Conservation (phyloP, 73 alveolate species). For the Uronychia binucleata region DNA sequence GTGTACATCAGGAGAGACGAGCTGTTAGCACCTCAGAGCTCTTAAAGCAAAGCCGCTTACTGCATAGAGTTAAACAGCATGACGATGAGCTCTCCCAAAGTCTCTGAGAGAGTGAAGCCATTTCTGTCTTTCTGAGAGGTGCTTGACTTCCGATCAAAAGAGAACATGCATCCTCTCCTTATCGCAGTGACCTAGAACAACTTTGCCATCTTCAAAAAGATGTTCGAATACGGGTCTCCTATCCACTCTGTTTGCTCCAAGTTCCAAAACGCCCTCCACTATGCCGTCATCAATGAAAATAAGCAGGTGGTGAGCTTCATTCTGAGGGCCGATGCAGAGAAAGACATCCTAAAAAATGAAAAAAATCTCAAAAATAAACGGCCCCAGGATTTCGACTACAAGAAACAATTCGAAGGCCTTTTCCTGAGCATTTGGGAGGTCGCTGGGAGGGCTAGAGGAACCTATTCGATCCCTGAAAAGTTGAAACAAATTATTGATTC, state of each 20-base stretch:
- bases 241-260: slow-evolving; percentile 2
- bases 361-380: slow-evolving; percentile 20
- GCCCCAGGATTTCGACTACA: slow-evolving; percentile 14
- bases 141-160: slow-evolving; percentile 23
- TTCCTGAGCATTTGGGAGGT: slow-evolving; percentile 32
- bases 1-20: slow-evolving; percentile 9
- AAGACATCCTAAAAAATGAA: slow-evolving; percentile 29
- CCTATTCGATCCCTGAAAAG: slow-evolving; percentile 7
- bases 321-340: slow-evolving; percentile 28
- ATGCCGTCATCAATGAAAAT: slow-evolving; percentile 36
- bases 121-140: slow-evolving; percentile 7
- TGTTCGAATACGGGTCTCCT: slow-evolving; percentile 14
- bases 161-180: slow-evolving; percentile 34
- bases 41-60: no score
- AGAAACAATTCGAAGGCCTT: background rate
- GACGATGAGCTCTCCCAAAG: no score
- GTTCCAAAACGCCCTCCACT: slow-evolving; percentile 34
- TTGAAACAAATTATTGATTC: background rate
- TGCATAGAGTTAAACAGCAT: no score
- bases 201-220: slow-evolving; percentile 7
- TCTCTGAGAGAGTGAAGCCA: background rate
- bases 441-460: slow-evolving; percentile 3
- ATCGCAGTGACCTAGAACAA: slow-evolving; percentile 37
- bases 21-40: background rate
- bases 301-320: slow-evolving; percentile 26